Conservation (phyloP, 2,329 filamentous ascomycete species). For the Didymella pinodella region DNA sequence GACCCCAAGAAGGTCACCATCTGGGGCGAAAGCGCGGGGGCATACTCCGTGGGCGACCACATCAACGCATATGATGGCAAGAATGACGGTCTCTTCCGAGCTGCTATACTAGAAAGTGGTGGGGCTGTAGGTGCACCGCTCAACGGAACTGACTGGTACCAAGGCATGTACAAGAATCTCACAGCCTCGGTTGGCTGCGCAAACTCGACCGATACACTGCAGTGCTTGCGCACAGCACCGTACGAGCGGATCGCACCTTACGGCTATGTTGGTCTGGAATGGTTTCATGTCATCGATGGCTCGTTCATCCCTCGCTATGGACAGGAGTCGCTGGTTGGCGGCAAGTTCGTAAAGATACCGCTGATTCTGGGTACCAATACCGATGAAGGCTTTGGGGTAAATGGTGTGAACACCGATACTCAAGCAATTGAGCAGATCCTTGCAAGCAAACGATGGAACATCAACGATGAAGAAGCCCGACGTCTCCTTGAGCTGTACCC, state of each 20-base stretch:
- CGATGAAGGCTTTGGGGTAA: constrained; percentile 70
- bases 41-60: constrained; percentile 60
- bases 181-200: constrained; percentile 37
- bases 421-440: constrained; percentile 39
- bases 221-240: constrained; percentile 39
- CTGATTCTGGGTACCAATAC: constrained; percentile 69
- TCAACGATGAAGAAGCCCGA: constrained; percentile 32
- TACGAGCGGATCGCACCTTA: constrained; percentile 39
- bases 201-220: constrained; percentile 32
- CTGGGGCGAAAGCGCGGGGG: constrained; percentile 68
- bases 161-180: constrained; percentile 43
- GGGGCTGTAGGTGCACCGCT: constrained; percentile 42
- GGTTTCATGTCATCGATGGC: constrained; percentile 45
- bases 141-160: constrained; percentile 45
- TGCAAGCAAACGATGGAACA: constrained; percentile 45
- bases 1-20: constrained; percentile 67
- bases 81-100: constrained; percentile 52
- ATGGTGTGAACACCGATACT: constrained; percentile 55
- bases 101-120: constrained; percentile 52
- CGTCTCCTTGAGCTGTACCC: constrained; percentile 41
- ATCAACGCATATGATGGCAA: constrained; percentile 52
- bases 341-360: constrained; percentile 69
- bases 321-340: constrained; percentile 50
- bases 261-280: constrained; percentile 40
- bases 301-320: constrained; percentile 36